Conservation (phyloP, 768 basidiomycete genomes). For the Imleria badia region DNA sequence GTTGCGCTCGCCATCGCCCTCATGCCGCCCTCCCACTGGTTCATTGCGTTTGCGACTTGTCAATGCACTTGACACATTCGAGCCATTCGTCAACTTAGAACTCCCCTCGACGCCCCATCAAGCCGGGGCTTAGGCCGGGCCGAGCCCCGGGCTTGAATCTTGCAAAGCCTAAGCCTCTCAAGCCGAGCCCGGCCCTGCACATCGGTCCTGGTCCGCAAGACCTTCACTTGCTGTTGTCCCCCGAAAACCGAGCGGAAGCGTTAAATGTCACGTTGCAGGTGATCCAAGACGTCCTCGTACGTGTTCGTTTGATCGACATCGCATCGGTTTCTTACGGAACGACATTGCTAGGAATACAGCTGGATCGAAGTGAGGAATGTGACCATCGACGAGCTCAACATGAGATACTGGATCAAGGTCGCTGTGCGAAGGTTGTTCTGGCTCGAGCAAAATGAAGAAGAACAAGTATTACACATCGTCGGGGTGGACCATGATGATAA, state of each 20-base stretch:
- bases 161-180: too few species aligned
- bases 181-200: too few species aligned
- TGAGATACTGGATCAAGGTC: constrained; percentile 19
- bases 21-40: too few species aligned
- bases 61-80: too few species aligned
- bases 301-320: neutral
- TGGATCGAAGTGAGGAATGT: constrained; percentile 1
- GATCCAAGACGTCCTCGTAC: constrained; percentile 11
- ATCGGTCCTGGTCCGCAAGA: too few species aligned
- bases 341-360: neutral
- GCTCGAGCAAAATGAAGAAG: neutral
- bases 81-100: too few species aligned
- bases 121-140: too few species aligned
- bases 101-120: too few species aligned
- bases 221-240: constrained; percentile 6
- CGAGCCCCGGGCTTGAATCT: too few species aligned
- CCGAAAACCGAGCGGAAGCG: neutral
- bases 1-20: too few species aligned
- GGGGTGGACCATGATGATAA: neutral
- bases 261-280: neutral
- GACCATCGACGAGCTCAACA: constrained; percentile 10
- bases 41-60: too few species aligned
- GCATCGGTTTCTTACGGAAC: neutral
- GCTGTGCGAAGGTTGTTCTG: neutral
- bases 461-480: neutral